Base-by-base conservation (phyloP, 495 filamentous ascomycete species). In the Beverwykella pulmonaria region DNA sequence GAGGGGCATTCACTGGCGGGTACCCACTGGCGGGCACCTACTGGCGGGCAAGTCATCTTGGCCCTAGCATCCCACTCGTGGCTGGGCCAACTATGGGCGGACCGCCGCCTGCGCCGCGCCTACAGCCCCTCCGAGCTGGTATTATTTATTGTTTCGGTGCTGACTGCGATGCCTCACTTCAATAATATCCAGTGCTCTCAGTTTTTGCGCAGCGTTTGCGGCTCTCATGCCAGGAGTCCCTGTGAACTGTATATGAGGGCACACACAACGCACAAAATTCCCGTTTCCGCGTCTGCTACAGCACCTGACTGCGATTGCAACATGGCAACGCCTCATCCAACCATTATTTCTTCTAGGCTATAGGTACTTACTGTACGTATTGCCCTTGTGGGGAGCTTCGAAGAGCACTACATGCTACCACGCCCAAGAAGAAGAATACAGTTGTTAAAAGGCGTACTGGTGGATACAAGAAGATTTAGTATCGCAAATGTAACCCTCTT, bases 321-420 rank as follows among this genome's bases (percentile, higher is more conserved):
- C 60, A 54, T 63, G 60, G 60, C 60, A 54, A 25, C 60, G 17
- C 60, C 10, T 15, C 36, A 55, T 2, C 60, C 60, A 63, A 63
- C 60, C 60, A 47, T 63, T 63, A 32, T 49, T 20, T 25, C n/a
- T 10, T 50, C 15, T n/a, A 49, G 58, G 41, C 58, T 61, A 49
- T 61, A 34, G 58, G 46, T 49, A 61, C 58, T 5, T 57, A 57
- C 10, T 26, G 56, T 46, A 44, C 25, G 34, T 29, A 23, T 17
- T 5, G 49, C 23, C 20, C 26, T 7, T 39, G 27, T 23, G 46
- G 49, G 49, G 49, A 15, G 19, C 26, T 20, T 29, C 20, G 15
- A 53, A 23, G 49, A 27, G 15, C 49, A 48, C 36, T 8, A 17
- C 36, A 41, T 41, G 36, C 36, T 41, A 41, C 36, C 36, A 41